These are phyloP conservation scores for Talaromyces stipitatus DNA, from an alignment of 495 filamentous ascomycete genomes.

Conservation along the genomic window DNA sequence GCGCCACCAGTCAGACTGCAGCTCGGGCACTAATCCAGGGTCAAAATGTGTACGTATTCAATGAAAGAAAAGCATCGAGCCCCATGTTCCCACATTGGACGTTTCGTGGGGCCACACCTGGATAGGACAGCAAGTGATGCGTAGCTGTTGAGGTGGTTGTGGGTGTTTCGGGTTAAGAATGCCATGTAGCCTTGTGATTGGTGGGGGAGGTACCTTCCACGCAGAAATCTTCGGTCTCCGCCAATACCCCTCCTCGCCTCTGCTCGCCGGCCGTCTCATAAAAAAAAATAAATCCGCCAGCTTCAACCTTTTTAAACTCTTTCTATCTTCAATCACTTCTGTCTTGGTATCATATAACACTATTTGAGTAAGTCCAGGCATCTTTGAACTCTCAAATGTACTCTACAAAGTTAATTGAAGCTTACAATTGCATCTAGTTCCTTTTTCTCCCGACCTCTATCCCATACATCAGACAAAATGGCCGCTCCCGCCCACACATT, in stretches of 20 bases:
- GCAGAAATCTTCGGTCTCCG: slow-evolving; percentile 2
- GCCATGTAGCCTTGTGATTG: background rate
- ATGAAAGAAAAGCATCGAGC: background rate
- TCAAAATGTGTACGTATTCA: background rate
- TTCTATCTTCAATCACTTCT: background rate
- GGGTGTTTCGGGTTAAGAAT: background rate
- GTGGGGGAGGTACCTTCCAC: background rate
- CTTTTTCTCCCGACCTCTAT: background rate
- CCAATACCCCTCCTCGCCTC: slow-evolving; percentile 1
- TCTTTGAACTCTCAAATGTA: background rate
- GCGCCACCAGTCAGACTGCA: background rate
- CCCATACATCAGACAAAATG: slow-evolving; percentile 17
- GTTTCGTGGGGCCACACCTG: background rate
- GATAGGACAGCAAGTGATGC: background rate
- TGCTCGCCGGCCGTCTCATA: background rate
- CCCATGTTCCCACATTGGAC: background rate
- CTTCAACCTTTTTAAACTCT: background rate
- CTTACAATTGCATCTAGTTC: slow-evolving; percentile 2
- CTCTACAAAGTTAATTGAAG: background rate
- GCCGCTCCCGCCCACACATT: slow-evolving; percentile 80
- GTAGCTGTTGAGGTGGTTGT: background rate
- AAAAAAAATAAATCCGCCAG: slow-evolving; percentile 1
- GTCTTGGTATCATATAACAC: background rate
- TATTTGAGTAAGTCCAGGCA: background rate
- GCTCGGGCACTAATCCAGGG: background rate